Conservation (phyloP, 164 flowering plant genomes). For the Euptelea pleiosperma region DNA sequence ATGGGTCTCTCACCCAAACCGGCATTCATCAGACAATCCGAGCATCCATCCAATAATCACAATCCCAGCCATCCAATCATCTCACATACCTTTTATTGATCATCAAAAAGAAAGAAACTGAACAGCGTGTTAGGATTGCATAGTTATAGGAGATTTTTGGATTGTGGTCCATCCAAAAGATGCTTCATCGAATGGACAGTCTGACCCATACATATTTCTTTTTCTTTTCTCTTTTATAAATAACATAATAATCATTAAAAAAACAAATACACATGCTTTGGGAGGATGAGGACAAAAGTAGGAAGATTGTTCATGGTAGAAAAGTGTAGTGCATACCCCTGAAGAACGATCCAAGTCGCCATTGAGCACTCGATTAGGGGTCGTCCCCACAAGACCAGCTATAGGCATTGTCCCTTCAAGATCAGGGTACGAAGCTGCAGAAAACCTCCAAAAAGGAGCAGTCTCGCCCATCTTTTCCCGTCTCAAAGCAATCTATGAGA, state of each 20-base stretch:
- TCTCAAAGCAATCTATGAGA: conserved; percentile 78
- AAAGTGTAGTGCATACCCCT: conserved; percentile 41
- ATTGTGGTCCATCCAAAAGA: no score
- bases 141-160: no score
- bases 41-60: no score
- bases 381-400: conserved; percentile 23
- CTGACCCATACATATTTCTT: no score
- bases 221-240: no score
- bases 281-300: conserved; percentile 1
- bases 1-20: no score
- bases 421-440: conserved; percentile 97
- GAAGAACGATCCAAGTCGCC: conserved; percentile 28
- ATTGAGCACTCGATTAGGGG: conserved; percentile 12
- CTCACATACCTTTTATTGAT: no score
- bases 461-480: conserved; percentile 85
- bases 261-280: not conserved
- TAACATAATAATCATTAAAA: not conserved
- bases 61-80: no score
- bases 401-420: conserved; percentile 43
- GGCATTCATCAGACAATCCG: no score
- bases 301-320: not conserved
- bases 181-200: no score
- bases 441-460: conserved; percentile 97
- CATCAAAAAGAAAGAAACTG: no score
- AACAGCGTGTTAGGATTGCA: no score